phyloP scores from a whole-genome alignment of 495 filamentous ascomycete species.

The Hypoxylon cercidicola region DNA sequence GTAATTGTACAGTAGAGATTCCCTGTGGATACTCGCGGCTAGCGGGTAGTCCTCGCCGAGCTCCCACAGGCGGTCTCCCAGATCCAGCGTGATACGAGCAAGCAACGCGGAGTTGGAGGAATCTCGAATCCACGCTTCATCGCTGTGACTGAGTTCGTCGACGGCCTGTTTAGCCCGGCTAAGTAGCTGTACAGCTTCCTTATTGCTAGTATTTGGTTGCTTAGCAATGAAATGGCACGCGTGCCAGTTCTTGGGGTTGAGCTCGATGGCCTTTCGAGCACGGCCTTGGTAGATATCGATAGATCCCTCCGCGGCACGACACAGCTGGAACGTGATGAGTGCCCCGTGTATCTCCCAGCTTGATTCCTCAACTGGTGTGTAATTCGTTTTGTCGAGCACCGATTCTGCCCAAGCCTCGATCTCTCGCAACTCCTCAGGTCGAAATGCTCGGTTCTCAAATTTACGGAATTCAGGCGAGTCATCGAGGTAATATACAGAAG shows the following conservation, averaged over 20 bases:
- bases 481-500: conserved; percentile 12
- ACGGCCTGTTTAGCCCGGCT: conserved; percentile 37
- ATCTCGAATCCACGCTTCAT: conserved; percentile 39
- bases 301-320: conserved; percentile 20
- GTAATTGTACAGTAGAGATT: conserved; percentile 43
- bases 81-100: conserved; percentile 46
- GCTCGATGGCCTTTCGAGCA: conserved; percentile 46
- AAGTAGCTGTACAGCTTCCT: conserved; percentile 46
- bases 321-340: conserved; percentile 44
- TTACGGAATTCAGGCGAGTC: background rate
- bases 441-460: conserved; percentile 33
- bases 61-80: conserved; percentile 51
- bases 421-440: conserved; percentile 17
- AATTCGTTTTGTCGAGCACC: conserved; percentile 25
- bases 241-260: conserved; percentile 52
- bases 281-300: conserved; percentile 35
- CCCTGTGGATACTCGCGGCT: conserved; percentile 40
- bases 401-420: conserved; percentile 37
- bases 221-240: conserved; percentile 49
- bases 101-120: conserved; percentile 36
- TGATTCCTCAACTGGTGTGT: conserved; percentile 34
- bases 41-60: conserved; percentile 42
- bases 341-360: conserved; percentile 54
- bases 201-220: conserved; percentile 38
- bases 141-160: conserved; percentile 28